Percentiles rank a stretch among this genome's conserved stretches.
phyloP scores from a whole-genome alignment of 306 rosid genomes.

The Corylus avellana region DNA sequence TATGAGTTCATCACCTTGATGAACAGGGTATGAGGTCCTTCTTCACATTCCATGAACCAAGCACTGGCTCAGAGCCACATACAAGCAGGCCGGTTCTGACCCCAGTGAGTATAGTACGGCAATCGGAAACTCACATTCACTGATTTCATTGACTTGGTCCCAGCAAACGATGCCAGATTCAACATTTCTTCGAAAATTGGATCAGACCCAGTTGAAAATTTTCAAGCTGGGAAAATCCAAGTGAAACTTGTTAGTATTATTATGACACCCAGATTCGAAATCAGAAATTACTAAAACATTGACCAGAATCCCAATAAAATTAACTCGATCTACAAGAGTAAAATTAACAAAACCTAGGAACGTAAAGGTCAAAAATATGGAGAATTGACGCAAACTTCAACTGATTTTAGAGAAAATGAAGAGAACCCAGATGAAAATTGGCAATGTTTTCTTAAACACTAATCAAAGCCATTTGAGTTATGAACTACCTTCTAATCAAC shows the following conservation, averaged over 20 bases:
- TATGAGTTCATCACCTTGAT: slow-evolving; percentile 70
- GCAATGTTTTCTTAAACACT: neutral
- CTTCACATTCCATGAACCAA: slow-evolving; percentile 92
- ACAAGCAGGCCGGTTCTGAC: slow-evolving; percentile 81
- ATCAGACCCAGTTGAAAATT: slow-evolving; percentile 31
- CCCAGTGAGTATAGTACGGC: slow-evolving; percentile 90
- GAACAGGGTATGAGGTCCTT: slow-evolving; percentile 72
- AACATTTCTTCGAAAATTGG: slow-evolving; percentile 55
- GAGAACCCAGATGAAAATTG: slow-evolving; percentile 31
- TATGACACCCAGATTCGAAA: neutral
- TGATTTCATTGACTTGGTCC: slow-evolving; percentile 49
- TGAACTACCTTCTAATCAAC: slow-evolving; percentile 10
- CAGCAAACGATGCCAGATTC: slow-evolving; percentile 56
- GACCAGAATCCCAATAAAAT: slow-evolving; percentile 16
- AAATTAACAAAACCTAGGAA: slow-evolving; percentile 15
- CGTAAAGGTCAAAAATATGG: neutral
- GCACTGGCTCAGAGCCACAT: slow-evolving; percentile 77
- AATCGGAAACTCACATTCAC: slow-evolving; percentile 72
- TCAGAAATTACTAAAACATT: slow-evolving; percentile 17
- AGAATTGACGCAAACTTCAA: neutral
- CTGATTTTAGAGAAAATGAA: slow-evolving; percentile 17
- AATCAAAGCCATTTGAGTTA: neutral
- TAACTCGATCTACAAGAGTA: too few relatives aligned
- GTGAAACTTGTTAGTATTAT: slow-evolving; percentile 19
- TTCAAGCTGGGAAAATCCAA: slow-evolving; percentile 23